These are phyloP conservation scores for Thraustotheca clavata DNA, from an alignment of 352 stramenopile genomes.

Conservation along the genomic window DNA sequence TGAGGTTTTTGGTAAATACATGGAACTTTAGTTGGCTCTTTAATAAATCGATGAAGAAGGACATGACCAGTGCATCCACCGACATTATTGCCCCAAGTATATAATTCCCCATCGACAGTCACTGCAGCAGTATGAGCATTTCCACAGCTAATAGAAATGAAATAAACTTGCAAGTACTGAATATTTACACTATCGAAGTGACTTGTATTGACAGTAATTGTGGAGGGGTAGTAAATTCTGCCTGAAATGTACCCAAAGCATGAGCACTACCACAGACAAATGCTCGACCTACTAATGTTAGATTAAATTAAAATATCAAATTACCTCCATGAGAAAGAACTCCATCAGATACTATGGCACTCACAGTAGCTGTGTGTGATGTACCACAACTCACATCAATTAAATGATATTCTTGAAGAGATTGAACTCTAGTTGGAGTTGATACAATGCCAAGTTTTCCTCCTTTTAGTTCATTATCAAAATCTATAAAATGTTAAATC, in stretches of 20 bases:
- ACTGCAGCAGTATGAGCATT: slow-evolving; percentile 58
- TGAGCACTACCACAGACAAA: slow-evolving; percentile 64
- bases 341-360: slow-evolving; percentile 15
- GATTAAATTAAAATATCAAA: not conserved
- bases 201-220: slow-evolving; percentile 25
- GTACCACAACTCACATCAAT: slow-evolving; percentile 62
- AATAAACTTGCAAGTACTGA: not conserved
- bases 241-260: slow-evolving; percentile 50
- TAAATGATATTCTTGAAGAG: slow-evolving; percentile 28
- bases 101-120: slow-evolving; percentile 49
- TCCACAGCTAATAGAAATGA: slow-evolving; percentile 34
- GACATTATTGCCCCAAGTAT: slow-evolving; percentile 67
- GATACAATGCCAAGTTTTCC: slow-evolving; percentile 5
- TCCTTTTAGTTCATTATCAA: slow-evolving; percentile 14
- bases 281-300: slow-evolving; percentile 27
- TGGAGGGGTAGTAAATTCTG: slow-evolving; percentile 35
- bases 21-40: slow-evolving; percentile 35
- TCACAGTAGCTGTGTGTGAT: slow-evolving; percentile 53
- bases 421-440: not conserved
- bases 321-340: not conserved
- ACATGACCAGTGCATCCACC: slow-evolving; percentile 54
- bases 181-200: slow-evolving; percentile 24
- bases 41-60: slow-evolving; percentile 29
- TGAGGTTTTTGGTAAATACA: slow-evolving; percentile 51
- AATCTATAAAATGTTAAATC: not conserved